Conservation (phyloP, 768 basidiomycete species). For the Boletus reticulatus region DNA sequence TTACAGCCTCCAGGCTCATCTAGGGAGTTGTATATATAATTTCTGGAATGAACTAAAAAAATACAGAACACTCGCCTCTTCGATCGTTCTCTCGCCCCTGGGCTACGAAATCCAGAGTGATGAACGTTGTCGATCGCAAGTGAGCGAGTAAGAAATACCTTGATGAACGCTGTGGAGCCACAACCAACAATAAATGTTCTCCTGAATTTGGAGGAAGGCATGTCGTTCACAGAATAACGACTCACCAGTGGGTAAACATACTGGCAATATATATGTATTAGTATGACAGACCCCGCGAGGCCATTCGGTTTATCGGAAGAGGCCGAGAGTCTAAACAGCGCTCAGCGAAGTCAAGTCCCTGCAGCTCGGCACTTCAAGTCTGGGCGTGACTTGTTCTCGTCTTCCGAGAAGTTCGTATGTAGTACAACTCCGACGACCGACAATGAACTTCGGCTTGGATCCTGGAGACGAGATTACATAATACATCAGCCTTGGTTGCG, state of each 20-base stretch:
- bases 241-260: background rate
- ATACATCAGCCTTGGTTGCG: too few species aligned
- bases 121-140: background rate
- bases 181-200: conserved; percentile 65
- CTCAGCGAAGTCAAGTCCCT: too few species aligned
- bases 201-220: conserved; percentile 4
- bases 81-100: conserved; percentile 57
- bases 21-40: background rate
- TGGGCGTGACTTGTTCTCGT: too few species aligned
- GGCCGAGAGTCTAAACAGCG: too few species aligned
- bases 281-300: too few species aligned
- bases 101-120: conserved; percentile 43
- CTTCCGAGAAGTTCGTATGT: too few species aligned
- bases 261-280: too few species aligned
- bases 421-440: too few species aligned
- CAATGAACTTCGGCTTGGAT: too few species aligned
- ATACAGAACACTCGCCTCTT: conserved; percentile 47
- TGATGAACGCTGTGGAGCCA: conserved; percentile 76
- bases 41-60: background rate
- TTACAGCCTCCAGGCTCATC: conserved; percentile 57
- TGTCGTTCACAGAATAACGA: background rate
- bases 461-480: too few species aligned
- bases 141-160: conserved; percentile 40
- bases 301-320: too few species aligned
- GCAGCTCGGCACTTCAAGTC: too few species aligned